Conservation (phyloP, 2,329 filamentous ascomycete genomes). For the Verticillium albo-atrum region DNA sequence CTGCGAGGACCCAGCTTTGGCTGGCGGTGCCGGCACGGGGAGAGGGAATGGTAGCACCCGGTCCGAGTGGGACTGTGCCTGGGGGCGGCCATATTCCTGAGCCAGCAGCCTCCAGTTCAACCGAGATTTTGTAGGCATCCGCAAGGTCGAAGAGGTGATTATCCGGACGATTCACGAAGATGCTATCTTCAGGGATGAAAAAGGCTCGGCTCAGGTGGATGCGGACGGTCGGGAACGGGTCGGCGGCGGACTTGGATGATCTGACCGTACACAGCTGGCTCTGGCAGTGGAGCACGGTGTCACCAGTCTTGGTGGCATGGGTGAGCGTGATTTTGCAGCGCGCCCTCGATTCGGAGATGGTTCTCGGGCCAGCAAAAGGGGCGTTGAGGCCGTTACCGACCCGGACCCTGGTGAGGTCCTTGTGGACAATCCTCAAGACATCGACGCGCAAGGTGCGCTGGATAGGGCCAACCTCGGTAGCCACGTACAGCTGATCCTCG, state of each 20-base stretch:
- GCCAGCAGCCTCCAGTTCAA: slow-evolving; percentile 49
- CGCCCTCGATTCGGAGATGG: slow-evolving; percentile 28
- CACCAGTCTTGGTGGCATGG: slow-evolving; percentile 12
- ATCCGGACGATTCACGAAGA: slow-evolving; percentile 43
- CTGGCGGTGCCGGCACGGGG: slow-evolving; percentile 12
- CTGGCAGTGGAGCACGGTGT: slow-evolving; percentile 43
- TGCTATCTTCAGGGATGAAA: slow-evolving; percentile 45
- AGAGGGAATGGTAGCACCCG: not conserved
- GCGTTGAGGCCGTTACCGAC: slow-evolving; percentile 1
- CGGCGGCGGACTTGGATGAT: slow-evolving; percentile 42
- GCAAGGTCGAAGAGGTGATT: slow-evolving; percentile 42
- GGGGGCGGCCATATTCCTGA: slow-evolving; percentile 49
- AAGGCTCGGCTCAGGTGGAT: slow-evolving; percentile 46
- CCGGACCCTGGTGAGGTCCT: slow-evolving; percentile 33
- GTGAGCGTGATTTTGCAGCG: slow-evolving; percentile 40
- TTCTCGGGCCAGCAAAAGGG: slow-evolving; percentile 20
- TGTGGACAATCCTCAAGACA: slow-evolving; percentile 47
- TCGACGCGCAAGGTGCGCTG: slow-evolving; percentile 46
- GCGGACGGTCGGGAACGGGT: slow-evolving; percentile 40
- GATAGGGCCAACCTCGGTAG: slow-evolving; percentile 24
- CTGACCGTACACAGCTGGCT: slow-evolving; percentile 50
- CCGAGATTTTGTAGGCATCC: slow-evolving; percentile 42
- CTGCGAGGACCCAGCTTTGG: slow-evolving; percentile 32
- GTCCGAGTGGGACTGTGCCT: slow-evolving; percentile 18
- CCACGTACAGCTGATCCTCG: slow-evolving; percentile 27